A percentile compares a stretch with the other conserved stretches of the same genome.
These are phyloP conservation scores for Lasiodiplodia theobromae DNA, from an alignment of 2,329 filamentous ascomycete genomes.

Conservation along the genomic window DNA sequence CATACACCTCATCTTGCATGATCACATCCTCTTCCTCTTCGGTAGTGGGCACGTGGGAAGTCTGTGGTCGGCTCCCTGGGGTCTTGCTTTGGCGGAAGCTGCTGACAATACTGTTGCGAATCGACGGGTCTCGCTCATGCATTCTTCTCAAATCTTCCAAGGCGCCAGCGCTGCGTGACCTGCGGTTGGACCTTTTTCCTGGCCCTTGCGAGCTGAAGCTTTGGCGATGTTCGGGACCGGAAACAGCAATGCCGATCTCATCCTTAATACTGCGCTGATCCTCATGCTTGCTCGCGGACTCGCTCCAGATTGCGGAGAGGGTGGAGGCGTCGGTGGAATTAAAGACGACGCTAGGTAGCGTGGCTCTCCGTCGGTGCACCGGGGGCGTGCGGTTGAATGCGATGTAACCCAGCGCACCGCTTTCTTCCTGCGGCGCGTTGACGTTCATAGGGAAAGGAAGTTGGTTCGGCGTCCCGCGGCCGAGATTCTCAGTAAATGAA, in stretches of 20 bases:
- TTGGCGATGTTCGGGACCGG: conserved; percentile 38
- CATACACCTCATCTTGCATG: conserved; percentile 15
- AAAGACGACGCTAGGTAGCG: conserved; percentile 43
- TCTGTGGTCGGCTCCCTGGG: conserved; percentile 9
- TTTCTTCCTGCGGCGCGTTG: conserved; percentile 42
- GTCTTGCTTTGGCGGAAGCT: conserved; percentile 39
- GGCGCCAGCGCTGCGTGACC: conserved; percentile 47
- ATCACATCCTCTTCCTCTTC: conserved; percentile 36
- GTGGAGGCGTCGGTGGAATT: conserved; percentile 39
- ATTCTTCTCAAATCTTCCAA: conserved; percentile 42
- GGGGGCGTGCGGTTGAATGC: conserved; percentile 40
- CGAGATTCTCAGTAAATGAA: conserved; percentile 40
- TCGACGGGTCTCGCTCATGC: conserved; percentile 34
- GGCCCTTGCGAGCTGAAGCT: conserved; percentile 27
- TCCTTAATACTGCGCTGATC: conserved; percentile 39
- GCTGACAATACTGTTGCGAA: conserved; percentile 45
- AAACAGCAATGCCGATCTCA: conserved; percentile 46
- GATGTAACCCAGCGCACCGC: conserved; percentile 41
- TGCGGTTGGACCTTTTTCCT: conserved; percentile 39
- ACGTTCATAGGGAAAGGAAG: conserved; percentile 52
- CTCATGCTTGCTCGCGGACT: conserved; percentile 39
- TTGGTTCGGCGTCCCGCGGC: conserved; percentile 45
- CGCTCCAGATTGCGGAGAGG: conserved; percentile 37
- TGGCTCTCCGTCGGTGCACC: conserved; percentile 43
- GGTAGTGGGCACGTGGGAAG: conserved; percentile 15